Base-by-base conservation (phyloP, 306 rosid genomes). In the Begonia loranthoides region DNA sequence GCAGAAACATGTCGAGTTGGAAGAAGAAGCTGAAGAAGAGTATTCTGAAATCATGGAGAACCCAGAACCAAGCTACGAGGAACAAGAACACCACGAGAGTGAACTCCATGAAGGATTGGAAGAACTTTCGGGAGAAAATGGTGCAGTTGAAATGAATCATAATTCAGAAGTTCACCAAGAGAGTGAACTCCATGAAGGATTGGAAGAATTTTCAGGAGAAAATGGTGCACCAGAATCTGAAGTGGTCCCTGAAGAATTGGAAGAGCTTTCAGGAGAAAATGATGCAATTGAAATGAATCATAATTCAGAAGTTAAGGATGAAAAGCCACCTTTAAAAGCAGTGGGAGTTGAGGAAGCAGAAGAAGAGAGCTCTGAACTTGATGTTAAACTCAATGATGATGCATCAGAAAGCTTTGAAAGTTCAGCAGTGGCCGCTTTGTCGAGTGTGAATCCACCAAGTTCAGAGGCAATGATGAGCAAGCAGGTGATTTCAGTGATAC, bases 401-500 rank as follows among this genome's bases (percentile, higher is more conserved):
- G 47, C 47, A 43, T 43, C 15, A n/a, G 51, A 57, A 17, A 36
- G 33, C 60, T 19, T 63, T 39, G 55, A 57, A 28, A 5, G 8
- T 28, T 28, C 36, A 28, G 36, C 36, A 52, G 39, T 45, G 15
- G 65, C 9, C 36, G 7, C 45, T 12, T 33, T 52, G 1, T 15
- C 45, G 9, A 38, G 38, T 33, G 48, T 34, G 62, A 57, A 47
- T 45, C 43, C 44, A 9, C 12, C 45, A 1, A 3, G 21, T 16
- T 12, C 38, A 50, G 50, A 11, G 41, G 48, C 11, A 28, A 28
- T 0, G 52, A 53, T 4, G 10, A 10, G 28, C 40, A 49, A 65
- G 46, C 16, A 59, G 39, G 72, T 63, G 47, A 61, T 67, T 57
- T 39, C 66, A 55, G 49, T 66, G 15, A 63, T 67, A 58, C 70